Evolutionary conservation across 2,329 filamentous ascomycete species (phyloP), one percentile per base, ranked within the genome.

Genomic region (Aspergillus pseudoviridinutans): DNA sequence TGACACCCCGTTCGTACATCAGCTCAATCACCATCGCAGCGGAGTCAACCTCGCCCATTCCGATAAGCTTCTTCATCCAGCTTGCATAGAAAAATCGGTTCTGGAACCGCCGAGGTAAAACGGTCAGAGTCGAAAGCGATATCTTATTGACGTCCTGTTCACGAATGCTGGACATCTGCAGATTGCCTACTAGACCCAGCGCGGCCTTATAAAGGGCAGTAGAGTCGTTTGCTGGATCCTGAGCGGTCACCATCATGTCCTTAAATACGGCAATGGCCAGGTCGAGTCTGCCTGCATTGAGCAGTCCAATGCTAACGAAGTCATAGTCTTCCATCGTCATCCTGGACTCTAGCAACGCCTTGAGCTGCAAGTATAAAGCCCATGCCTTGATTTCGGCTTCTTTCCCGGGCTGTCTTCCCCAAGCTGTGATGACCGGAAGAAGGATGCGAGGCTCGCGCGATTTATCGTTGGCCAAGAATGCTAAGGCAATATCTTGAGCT

Each of bases 41-140:
- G 1, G 87, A 88, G 56, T 89, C 83, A 14, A 90, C 75, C 62
- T 91, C 84, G 2, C 86, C 86, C 57, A 87, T 84, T 17, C 87
- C 87, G 56, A 95, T 89, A 8, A 95, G 83, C 51, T 89, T 86
- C 73, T 93, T 93, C 68, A 96, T 82, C 92, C 92, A 96, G 66
- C 91, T 92, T 35, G 88, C 89, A 63, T 92, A 89, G 73, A 96
- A 90, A 74, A 91, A 93, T 61, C 88, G 87, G 72, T 95, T 94
- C 49, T 80, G 76, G 55, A 83, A 81, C 35, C 71, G 71, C 12
- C 74, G 70, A 4, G 85, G 85, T 22, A 88, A 68, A 28, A 78
- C 68, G 4, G 79, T 78, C 27, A 87, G 68, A 2, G 78, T 78
- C 9, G 77, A 72, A 4, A 82, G 67, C 0, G 79, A 80, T 10